Conservation (phyloP, 2,329 filamentous ascomycete species). For the Aureobasidium sp. region DNA sequence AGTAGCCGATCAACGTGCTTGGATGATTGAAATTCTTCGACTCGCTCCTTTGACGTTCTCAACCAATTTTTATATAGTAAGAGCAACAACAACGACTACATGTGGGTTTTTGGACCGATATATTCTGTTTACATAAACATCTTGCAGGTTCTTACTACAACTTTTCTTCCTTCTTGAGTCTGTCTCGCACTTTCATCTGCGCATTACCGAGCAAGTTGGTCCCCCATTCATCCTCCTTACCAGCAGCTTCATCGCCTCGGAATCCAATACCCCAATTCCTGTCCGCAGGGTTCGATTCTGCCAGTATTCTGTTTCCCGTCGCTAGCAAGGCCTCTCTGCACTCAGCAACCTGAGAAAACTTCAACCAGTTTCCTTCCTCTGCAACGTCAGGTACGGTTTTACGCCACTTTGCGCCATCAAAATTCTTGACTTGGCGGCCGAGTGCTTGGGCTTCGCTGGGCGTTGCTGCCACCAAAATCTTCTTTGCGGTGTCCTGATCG, state of each 20-base stretch:
- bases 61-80: too few relatives aligned
- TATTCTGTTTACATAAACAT: neutral
- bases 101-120: neutral
- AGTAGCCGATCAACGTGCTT: too few relatives aligned
- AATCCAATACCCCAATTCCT: constrained; percentile 32
- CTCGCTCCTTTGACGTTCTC: too few relatives aligned
- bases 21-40: too few relatives aligned
- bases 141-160: neutral
- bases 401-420: constrained; percentile 27
- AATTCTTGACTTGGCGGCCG: constrained; percentile 30
- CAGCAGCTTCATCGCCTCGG: constrained; percentile 26
- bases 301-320: constrained; percentile 28
- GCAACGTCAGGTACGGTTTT: constrained; percentile 25
- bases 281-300: constrained; percentile 33
- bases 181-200: constrained; percentile 30
- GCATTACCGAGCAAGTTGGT: constrained; percentile 30
- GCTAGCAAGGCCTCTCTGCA: constrained; percentile 25
- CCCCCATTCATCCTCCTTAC: constrained; percentile 27
- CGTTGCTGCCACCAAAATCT: constrained; percentile 24
- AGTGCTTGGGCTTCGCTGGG: constrained; percentile 26
- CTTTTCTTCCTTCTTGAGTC: constrained; percentile 21
- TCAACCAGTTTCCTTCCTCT: constrained; percentile 29
- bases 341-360: constrained; percentile 29
- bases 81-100: too few relatives aligned
- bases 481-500: constrained; percentile 24